Conservation (phyloP, 1,284 basidiomycete genomes). For the Pyrrhoderma noxium region DNA sequence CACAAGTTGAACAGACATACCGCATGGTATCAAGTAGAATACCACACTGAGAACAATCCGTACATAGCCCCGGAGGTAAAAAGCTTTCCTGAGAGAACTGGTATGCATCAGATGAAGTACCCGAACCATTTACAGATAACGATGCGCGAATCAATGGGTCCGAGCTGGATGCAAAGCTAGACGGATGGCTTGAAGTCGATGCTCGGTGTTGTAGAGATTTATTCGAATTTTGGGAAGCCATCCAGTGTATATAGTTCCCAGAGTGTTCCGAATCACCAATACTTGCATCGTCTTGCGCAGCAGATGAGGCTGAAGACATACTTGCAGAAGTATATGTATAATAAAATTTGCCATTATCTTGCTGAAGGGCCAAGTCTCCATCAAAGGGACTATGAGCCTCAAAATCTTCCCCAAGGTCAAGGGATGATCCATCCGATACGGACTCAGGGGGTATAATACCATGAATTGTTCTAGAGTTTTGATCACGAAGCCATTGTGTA, state of each 20-base stretch:
- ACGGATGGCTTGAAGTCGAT: constrained; percentile 20
- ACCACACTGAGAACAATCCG: constrained; percentile 78
- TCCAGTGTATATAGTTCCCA: constrained; percentile 39
- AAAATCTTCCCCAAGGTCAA: constrained; percentile 20
- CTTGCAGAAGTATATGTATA: constrained; percentile 64
- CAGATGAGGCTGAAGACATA: constrained; percentile 37
- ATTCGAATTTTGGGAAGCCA: constrained; percentile 38
- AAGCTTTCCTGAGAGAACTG: constrained; percentile 41
- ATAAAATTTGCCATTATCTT: constrained; percentile 60
- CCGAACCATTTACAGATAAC: constrained; percentile 13
- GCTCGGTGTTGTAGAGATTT: constrained; percentile 17
- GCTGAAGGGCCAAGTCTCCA: constrained; percentile 58
- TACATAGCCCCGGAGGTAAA: constrained; percentile 59
- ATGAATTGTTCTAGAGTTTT: constrained; percentile 55
- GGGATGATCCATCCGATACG: constrained; percentile 42
- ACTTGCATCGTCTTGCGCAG: constrained; percentile 27
- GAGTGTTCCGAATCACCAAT: constrained; percentile 19
- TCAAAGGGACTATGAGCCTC: constrained; percentile 23
- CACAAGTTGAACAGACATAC: constrained; percentile 82
- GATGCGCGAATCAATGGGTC: constrained; percentile 28
- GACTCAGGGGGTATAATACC: constrained; percentile 34
- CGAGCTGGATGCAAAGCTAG: constrained; percentile 25
- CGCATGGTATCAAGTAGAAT: constrained; percentile 67
- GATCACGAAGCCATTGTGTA: constrained; percentile 75
- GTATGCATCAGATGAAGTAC: constrained; percentile 46